These are phyloP conservation scores for Gymnopilus junonius DNA, from an alignment of 768 basidiomycete genomes.

Conservation along the genomic window DNA sequence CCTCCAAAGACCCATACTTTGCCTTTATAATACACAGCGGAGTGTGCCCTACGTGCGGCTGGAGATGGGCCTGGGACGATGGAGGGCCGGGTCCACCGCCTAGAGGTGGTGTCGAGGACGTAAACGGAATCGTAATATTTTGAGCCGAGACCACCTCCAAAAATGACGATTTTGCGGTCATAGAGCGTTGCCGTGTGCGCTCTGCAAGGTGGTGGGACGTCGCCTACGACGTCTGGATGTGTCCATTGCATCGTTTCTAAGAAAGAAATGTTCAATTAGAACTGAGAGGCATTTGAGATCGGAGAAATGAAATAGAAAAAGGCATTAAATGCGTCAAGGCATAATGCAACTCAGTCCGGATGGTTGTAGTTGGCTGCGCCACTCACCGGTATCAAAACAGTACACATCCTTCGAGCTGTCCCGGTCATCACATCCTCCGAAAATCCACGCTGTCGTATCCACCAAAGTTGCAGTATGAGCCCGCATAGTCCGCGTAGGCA, in stretches of 20 bases:
- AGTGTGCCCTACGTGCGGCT: constrained; percentile 84
- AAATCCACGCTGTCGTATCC: constrained; percentile 82
- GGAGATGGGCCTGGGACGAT: constrained; percentile 45
- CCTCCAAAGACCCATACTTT: constrained; percentile 91
- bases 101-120: constrained; percentile 77
- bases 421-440: constrained; percentile 88
- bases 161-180: constrained; percentile 78
- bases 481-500: constrained; percentile 73
- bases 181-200: constrained; percentile 89
- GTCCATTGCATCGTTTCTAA: constrained; percentile 93
- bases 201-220: constrained; percentile 79
- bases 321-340: neutral
- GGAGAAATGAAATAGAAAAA: neutral
- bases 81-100: constrained; percentile 65
- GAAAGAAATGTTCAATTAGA: neutral
- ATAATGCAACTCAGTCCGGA: neutral
- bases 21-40: constrained; percentile 71
- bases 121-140: constrained; percentile 84
- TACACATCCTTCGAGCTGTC: constrained; percentile 77
- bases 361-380: neutral
- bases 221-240: constrained; percentile 76
- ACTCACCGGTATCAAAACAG: constrained; percentile 82
- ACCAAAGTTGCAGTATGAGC: constrained; percentile 87
- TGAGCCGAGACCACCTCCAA: constrained; percentile 86
- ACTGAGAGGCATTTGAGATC: no score